A percentile compares a stretch with the other conserved stretches of the same genome.
These are phyloP conservation scores for Gossypium herbaceum DNA, from an alignment of 345 rosid genomes.

Conservation along the genomic window DNA sequence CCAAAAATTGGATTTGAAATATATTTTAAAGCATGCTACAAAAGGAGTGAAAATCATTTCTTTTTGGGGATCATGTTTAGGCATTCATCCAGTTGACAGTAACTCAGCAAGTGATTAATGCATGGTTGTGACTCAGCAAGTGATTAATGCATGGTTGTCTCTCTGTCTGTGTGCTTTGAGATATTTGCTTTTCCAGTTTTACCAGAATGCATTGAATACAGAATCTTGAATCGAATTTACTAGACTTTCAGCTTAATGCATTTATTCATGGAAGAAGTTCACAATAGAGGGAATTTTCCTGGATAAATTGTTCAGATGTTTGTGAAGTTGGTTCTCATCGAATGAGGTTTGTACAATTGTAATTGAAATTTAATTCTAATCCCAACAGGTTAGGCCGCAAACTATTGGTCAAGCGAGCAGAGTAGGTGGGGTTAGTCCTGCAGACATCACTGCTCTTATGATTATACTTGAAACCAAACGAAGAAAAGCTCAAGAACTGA, in stretches of 20 bases:
- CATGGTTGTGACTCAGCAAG: background rate
- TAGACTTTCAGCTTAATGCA: background rate
- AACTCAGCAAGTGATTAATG: conserved; percentile 1
- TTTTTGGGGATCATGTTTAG: background rate
- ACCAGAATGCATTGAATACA: background rate
- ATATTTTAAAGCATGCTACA: background rate
- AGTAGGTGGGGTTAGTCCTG: conserved; percentile 96
- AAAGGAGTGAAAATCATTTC: background rate
- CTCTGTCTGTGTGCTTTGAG: background rate
- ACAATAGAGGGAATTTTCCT: background rate
- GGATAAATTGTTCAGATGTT: background rate
- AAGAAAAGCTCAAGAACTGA: conserved; percentile 57
- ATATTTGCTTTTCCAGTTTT: background rate
- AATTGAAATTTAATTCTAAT: conserved; percentile 12
- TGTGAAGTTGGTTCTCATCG: background rate
- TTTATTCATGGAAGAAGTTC: background rate
- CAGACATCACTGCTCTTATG: conserved; percentile 87
- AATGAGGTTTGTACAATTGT: background rate
- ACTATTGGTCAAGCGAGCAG: conserved; percentile 92
- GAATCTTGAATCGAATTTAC: background rate
- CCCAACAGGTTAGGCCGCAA: conserved; percentile 80
- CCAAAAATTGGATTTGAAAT: background rate
- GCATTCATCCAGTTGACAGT: background rate
- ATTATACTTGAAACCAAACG: conserved; percentile 73
- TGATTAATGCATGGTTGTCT: background rate